phyloP scores from a whole-genome alignment of 768 basidiomycete genomes.

The Boletus subparvulus region DNA sequence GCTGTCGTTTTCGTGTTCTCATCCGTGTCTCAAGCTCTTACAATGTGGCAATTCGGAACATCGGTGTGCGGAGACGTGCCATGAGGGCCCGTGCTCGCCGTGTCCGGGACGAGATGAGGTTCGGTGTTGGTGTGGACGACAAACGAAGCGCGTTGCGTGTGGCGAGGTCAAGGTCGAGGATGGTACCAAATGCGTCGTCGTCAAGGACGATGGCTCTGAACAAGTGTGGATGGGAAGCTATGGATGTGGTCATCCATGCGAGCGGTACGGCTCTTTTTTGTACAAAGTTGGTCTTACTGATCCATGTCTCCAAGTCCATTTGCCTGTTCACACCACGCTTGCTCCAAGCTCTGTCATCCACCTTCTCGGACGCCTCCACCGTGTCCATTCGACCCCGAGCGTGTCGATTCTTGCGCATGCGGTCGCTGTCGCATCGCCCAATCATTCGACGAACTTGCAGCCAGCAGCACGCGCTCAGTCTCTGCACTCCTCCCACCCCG shows the following conservation, averaged over 20 bases:
- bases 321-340: constrained; percentile 76
- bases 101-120: constrained; percentile 58
- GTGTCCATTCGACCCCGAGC: constrained; percentile 74
- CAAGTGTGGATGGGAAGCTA: constrained; percentile 65
- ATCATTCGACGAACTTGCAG: constrained; percentile 36
- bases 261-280: constrained; percentile 40
- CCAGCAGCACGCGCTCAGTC: background rate
- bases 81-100: constrained; percentile 67
- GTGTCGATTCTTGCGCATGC: constrained; percentile 79
- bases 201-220: constrained; percentile 34
- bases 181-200: constrained; percentile 33
- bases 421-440: constrained; percentile 48
- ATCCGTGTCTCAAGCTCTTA: constrained; percentile 45
- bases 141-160: constrained; percentile 58
- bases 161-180: constrained; percentile 54
- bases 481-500: constrained; percentile 39
- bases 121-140: constrained; percentile 81
- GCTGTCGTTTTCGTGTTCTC: constrained; percentile 35
- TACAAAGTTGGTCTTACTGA: background rate
- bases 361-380: constrained; percentile 53
- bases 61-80: constrained; percentile 65
- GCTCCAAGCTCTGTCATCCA: constrained; percentile 75
- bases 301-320: constrained; percentile 45
- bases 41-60: constrained; percentile 68
- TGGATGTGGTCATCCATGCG: constrained; percentile 61